Base-by-base conservation (phyloP, 148 eudicot genomes). In the Polygonum maritimum region DNA sequence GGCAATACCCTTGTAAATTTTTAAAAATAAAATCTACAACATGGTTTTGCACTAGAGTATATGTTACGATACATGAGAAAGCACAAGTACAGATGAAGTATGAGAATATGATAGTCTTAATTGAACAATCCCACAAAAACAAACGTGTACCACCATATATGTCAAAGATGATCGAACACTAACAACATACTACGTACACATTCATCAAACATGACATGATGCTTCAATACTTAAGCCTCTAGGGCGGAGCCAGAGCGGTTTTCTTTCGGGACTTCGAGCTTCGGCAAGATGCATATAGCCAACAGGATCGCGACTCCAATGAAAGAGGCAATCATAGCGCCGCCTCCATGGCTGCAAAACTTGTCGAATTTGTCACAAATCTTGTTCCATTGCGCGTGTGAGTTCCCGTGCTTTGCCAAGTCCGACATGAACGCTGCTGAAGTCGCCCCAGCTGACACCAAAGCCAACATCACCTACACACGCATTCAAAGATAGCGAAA, bases 331-430 rank as follows among this genome's bases (percentile, higher is more conserved):
- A 89, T 69, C n/a, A 89, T 45, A 48, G 93, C 93, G 9, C 87
- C 86, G 22, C 78, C 52, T 1, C 80, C 84, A 36, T 81, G 89
- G 83, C 83, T 79, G 22, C 93, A 89, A 36, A 78, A 89, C 40
- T 74, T 77, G 13, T 82, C 80, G 69, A 89, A 83, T 57, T 86
- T 88, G 84, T 89, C 91, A 67, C 91, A 89, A 1, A 79, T 83
- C 76, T 88, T 89, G 81, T 86, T 85, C 93, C 93, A 89, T 54
- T 84, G 74, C 6, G 93, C 87, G 71, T 89, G 93, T 12, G 91
- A 80, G 75, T 89, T 89, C 8, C 93, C 93, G 39, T 83, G 73
- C 77, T 86, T 79, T 15, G 88, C 93, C 9, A 89, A 78, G 76
- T 88, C 84, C 2, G 91, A 91, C 85, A 89, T 88, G 85, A 84